phyloP scores from a whole-genome alignment of 1,139 yeast genomes.

The Arxiozyma telluris region DNA sequence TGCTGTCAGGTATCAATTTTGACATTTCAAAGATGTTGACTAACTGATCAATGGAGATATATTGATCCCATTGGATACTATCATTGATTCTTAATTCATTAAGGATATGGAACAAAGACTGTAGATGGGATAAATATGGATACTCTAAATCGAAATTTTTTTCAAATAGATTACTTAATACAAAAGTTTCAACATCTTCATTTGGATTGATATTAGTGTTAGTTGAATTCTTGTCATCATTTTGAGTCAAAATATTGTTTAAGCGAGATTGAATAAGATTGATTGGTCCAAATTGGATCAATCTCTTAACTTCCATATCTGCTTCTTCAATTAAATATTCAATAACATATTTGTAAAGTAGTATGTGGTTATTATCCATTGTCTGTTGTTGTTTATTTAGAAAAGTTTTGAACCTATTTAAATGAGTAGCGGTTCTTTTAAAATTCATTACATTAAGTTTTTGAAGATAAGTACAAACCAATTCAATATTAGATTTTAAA shows the following conservation, averaged over 20 bases:
- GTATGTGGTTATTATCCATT: background rate
- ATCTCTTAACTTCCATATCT: constrained; percentile 18
- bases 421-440: background rate
- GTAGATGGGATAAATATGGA: constrained; percentile 1
- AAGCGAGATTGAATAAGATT: background rate
- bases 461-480: background rate
- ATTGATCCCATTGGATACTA: background rate
- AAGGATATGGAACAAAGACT: background rate
- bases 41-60: constrained; percentile 13
- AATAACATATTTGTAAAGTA: constrained; percentile 9
- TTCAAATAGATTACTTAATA: background rate
- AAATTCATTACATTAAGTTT: background rate
- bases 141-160: background rate
- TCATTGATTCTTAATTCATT: constrained; percentile 1
- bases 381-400: constrained; percentile 15
- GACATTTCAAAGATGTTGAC: constrained; percentile 24
- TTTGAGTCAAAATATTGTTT: background rate
- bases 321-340: constrained; percentile 20
- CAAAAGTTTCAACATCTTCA: background rate
- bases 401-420: constrained; percentile 11
- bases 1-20: constrained; percentile 16
- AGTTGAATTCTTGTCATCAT: background rate
- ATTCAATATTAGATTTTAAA: background rate
- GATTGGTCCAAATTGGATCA: constrained; percentile 10
- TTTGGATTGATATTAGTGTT: background rate